A percentile compares a stretch with the other conserved stretches of the same genome.
These are phyloP conservation scores for Bifiguratus adelaidae DNA, from an alignment of 192 early-diverging fungal genomes.

Conservation along the genomic window DNA sequence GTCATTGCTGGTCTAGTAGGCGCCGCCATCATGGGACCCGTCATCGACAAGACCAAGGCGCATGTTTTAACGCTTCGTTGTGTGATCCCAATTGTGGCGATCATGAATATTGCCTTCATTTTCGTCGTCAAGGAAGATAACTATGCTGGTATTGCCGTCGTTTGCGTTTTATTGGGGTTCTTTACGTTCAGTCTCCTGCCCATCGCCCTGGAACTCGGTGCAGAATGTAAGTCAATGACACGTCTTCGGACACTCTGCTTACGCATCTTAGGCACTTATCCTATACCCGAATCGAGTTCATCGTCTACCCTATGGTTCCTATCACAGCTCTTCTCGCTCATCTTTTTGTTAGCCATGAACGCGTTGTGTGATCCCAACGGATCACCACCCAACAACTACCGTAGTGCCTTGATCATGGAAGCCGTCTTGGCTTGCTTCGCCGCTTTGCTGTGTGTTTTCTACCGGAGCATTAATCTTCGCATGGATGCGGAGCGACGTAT, in stretches of 20 bases:
- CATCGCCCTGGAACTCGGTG: slow-evolving; percentile 18
- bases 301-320: slow-evolving; percentile 19
- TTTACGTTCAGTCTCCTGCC: slow-evolving; percentile 19
- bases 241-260: not conserved
- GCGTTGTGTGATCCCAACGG: slow-evolving; percentile 10
- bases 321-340: slow-evolving; percentile 13
- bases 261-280: slow-evolving; percentile 13
- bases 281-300: slow-evolving; percentile 17
- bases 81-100: slow-evolving; percentile 26
- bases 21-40: slow-evolving; percentile 30
- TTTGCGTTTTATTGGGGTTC: slow-evolving; percentile 16
- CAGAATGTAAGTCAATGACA: slow-evolving; percentile 14
- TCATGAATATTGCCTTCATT: slow-evolving; percentile 28
- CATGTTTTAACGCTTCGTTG: slow-evolving; percentile 32
- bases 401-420: slow-evolving; percentile 9
- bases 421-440: slow-evolving; percentile 4
- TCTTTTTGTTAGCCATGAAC: slow-evolving; percentile 12
- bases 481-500: slow-evolving; percentile 15
- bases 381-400: slow-evolving; percentile 10
- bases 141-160: slow-evolving; percentile 4
- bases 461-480: slow-evolving; percentile 15
- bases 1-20: slow-evolving; percentile 48
- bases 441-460: slow-evolving; percentile 5
- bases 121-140: slow-evolving; percentile 27
- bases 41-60: slow-evolving; percentile 44